Evolutionary conservation across 2,329 filamentous ascomycete species (phyloP).

Genomic region (Ilyonectria mors-panacis): DNA sequence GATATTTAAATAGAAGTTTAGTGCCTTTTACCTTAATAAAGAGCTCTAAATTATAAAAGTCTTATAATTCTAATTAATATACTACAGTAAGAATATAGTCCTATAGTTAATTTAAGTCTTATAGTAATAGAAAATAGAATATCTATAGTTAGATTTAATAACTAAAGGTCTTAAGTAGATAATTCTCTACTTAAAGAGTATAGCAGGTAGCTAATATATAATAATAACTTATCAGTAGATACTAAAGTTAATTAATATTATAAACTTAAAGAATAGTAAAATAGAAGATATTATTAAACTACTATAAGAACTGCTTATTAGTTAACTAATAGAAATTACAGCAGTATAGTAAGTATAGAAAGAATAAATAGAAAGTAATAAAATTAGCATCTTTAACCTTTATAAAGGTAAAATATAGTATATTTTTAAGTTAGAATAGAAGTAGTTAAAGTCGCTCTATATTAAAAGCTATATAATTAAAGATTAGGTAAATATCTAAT

Average conservation of each 20-base stretch:
- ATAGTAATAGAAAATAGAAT: conserved; percentile 20
- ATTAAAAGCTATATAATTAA: conserved; percentile 5
- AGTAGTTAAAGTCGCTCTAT: conserved; percentile 5
- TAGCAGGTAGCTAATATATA: conserved; percentile 25
- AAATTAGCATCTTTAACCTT: conserved; percentile 23
- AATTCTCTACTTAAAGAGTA: neutral
- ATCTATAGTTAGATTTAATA: conserved; percentile 23
- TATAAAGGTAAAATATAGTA: conserved; percentile 19
- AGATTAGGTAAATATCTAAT: neutral
- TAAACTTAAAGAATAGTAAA: conserved; percentile 23
- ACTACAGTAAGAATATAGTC: conserved; percentile 15
- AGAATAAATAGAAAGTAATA: conserved; percentile 24
- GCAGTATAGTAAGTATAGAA: conserved; percentile 18
- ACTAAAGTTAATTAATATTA: conserved; percentile 15
- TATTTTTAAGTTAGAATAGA: conserved; percentile 16
- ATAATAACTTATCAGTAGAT: conserved; percentile 29
- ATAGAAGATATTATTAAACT: conserved; percentile 33
- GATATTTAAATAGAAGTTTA: neutral
- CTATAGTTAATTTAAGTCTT: conserved; percentile 24
- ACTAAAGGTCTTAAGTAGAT: conserved; percentile 21
- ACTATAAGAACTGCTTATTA: conserved; percentile 7
- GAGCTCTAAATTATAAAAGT: conserved; percentile 20
- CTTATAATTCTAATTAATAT: conserved; percentile 3
- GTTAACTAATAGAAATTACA: conserved; percentile 13
- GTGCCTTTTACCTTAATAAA: neutral